These are phyloP conservation scores for Spinacia oleracea DNA, from an alignment of 179 eudicot species.

Conservation along the genomic window DNA sequence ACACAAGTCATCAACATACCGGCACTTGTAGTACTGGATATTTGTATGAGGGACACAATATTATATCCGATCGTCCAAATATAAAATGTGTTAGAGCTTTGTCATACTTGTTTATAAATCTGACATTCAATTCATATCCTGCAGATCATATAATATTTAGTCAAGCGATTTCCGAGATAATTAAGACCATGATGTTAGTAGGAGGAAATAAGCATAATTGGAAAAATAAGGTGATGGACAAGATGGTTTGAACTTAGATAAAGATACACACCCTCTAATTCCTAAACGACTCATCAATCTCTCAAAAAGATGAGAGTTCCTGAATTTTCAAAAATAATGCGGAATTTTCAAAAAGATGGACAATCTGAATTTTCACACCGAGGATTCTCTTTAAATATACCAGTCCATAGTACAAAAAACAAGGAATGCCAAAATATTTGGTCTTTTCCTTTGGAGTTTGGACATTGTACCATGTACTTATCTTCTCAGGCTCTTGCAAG, in stretches of 20 bases:
- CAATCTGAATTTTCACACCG: not conserved
- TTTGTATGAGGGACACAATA: constrained; percentile 53
- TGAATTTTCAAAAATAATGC: no score
- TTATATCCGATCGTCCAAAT: constrained; percentile 61
- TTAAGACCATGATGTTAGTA: no score
- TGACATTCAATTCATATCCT: constrained; percentile 54
- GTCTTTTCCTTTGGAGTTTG: not conserved
- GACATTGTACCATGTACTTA: not conserved
- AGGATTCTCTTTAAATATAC: not conserved
- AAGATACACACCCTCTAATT: not conserved
- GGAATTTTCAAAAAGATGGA: no score
- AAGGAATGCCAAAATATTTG: not conserved
- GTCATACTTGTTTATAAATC: constrained; percentile 48
- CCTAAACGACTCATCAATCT: no score
- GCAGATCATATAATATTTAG: not conserved
- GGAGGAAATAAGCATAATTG: no score
- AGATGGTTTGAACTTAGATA: not conserved
- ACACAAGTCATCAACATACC: constrained; percentile 42
- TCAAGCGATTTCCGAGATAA: not conserved
- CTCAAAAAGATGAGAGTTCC: not conserved
- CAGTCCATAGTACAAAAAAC: not conserved
- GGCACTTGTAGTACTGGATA: constrained; percentile 60
- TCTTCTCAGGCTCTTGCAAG: constrained; percentile 4
- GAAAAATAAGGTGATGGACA: not conserved
- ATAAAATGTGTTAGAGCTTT: constrained; percentile 53